These are phyloP conservation scores for Aspergillus diversus DNA, from an alignment of 495 filamentous ascomycete genomes.

Conservation along the genomic window DNA sequence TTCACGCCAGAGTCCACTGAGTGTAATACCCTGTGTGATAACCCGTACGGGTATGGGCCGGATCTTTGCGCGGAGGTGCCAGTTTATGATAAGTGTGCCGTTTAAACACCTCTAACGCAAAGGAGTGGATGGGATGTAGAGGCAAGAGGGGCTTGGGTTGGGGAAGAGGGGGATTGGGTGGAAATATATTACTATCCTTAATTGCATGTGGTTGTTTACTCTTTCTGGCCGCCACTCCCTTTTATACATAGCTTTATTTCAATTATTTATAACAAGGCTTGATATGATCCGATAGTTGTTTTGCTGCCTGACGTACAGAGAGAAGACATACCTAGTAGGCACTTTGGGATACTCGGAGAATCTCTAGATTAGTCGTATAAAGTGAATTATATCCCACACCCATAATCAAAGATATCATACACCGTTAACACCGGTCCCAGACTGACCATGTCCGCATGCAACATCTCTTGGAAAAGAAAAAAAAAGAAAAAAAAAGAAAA, in stretches of 20 bases:
- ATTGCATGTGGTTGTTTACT: background rate
- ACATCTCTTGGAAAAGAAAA: slow-evolving; percentile 7
- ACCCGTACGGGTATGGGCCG: slow-evolving; percentile 34
- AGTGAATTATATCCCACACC: slow-evolving; percentile 9
- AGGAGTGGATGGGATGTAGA: background rate
- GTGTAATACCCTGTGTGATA: slow-evolving; percentile 45
- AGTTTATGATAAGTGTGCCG: slow-evolving; percentile 33
- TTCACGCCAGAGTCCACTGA: slow-evolving; percentile 43
- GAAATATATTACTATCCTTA: background rate
- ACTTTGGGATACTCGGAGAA: background rate
- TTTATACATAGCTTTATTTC: background rate
- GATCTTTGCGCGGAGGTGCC: slow-evolving; percentile 46
- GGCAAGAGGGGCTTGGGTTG: background rate
- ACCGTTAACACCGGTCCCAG: slow-evolving; percentile 22
- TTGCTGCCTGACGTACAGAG: background rate
- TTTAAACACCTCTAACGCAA: slow-evolving; percentile 22
- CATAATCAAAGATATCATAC: slow-evolving; percentile 17
- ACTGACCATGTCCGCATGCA: slow-evolving; percentile 14
- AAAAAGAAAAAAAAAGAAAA: background rate
- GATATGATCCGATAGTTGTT: background rate
- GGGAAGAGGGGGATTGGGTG: background rate
- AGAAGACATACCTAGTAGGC: background rate
- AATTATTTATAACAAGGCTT: slow-evolving; percentile 2
- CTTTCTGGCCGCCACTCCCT: background rate
- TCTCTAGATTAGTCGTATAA: background rate